Evolutionary conservation across 192 early-diverging fungal species (phyloP).

Genomic region (Backusella mclennaniae): DNA sequence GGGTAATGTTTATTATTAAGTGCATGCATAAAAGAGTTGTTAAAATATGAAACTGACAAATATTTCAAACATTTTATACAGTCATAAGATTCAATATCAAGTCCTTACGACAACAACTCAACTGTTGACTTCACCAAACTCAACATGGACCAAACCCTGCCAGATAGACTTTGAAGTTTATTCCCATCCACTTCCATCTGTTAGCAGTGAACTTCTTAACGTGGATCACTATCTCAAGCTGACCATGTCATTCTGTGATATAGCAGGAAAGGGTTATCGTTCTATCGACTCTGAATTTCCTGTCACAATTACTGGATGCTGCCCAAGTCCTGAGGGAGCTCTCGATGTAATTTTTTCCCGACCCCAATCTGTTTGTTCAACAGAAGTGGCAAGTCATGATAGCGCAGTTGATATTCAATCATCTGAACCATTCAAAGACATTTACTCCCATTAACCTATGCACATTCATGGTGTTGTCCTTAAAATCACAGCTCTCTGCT

Average conservation of each 20-base stretch:
- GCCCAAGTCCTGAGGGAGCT: background rate
- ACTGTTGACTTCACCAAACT: background rate
- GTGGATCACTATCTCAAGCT: background rate
- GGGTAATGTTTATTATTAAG: background rate
- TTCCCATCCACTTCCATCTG: background rate
- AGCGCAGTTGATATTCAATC: background rate
- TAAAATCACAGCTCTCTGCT: too few species aligned
- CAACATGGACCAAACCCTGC: background rate
- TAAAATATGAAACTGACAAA: background rate
- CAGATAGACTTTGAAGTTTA: background rate
- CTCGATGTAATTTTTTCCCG: background rate
- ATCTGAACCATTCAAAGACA: background rate
- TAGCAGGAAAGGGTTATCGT: background rate
- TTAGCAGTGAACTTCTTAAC: background rate
- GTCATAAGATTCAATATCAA: constrained; percentile 2
- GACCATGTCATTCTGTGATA: background rate
- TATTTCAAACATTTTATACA: background rate
- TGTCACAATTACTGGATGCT: background rate
- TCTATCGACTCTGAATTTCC: background rate
- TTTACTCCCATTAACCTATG: background rate
- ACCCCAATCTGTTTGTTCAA: background rate
- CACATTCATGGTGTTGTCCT: background rate
- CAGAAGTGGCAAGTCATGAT: background rate
- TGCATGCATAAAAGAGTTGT: background rate
- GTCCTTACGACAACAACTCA: background rate